These are phyloP conservation scores for Pestalotiopsis sp. DNA, from an alignment of 2,329 filamentous ascomycete genomes.

Conservation along the genomic window DNA sequence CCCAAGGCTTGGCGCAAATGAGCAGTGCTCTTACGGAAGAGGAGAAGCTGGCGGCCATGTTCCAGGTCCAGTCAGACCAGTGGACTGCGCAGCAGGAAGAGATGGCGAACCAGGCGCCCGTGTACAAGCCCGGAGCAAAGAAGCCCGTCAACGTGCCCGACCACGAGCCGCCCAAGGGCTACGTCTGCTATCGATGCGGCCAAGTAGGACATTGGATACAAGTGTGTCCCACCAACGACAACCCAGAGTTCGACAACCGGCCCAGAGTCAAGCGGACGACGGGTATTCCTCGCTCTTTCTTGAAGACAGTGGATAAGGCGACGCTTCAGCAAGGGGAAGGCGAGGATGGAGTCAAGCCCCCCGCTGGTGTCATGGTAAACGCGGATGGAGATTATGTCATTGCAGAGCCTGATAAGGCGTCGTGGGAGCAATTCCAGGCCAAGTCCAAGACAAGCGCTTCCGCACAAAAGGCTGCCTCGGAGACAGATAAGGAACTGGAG, in stretches of 20 bases:
- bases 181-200: conserved; percentile 94
- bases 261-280: conserved; percentile 95
- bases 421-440: conserved; percentile 96
- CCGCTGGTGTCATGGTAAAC: conserved; percentile 94
- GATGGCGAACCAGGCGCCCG: conserved; percentile 75
- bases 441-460: conserved; percentile 86
- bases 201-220: conserved; percentile 99
- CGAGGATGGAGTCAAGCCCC: conserved; percentile 66
- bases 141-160: conserved; percentile 78
- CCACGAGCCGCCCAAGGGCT: conserved; percentile 88
- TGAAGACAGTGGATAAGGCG: conserved; percentile 94
- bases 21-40: conserved; percentile 86
- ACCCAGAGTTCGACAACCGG: conserved; percentile 91
- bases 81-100: conserved; percentile 94
- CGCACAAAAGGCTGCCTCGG: conserved; percentile 73
- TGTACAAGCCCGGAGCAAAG: conserved; percentile 63
- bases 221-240: conserved; percentile 95
- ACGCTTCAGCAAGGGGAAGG: conserved; percentile 75
- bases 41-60: conserved; percentile 90
- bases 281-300: conserved; percentile 91
- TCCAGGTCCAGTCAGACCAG: conserved; percentile 84
- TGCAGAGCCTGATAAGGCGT: conserved; percentile 90
- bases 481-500: conserved; percentile 82
- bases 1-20: conserved; percentile 63
- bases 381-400: conserved; percentile 97